A percentile compares a stretch with the other conserved stretches of the same genome.
Conservation (phyloP, 441 rosid genomes). For the Viola pubescens region DNA sequence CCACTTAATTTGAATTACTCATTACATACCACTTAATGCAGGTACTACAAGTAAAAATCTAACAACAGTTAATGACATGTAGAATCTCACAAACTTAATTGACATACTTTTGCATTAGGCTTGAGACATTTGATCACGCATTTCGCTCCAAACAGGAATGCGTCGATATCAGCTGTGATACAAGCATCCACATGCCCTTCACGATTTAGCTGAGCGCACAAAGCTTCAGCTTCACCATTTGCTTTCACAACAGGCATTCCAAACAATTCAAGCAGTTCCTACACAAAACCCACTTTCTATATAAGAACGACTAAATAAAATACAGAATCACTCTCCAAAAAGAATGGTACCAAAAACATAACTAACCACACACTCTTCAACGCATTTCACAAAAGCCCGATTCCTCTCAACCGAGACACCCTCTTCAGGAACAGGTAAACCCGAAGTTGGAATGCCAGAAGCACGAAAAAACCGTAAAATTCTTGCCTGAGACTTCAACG, state of each 20-base stretch:
- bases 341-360: background rate
- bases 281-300: conserved; percentile 7
- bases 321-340: background rate
- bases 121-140: conserved; percentile 68
- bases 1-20: background rate
- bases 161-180: conserved; percentile 88
- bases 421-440: conserved; percentile 31
- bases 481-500: conserved; percentile 64
- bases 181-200: conserved; percentile 82
- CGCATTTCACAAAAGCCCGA: conserved; percentile 43
- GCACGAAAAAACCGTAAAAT: conserved; percentile 48
- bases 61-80: background rate
- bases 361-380: conserved; percentile 72
- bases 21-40: background rate
- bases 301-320: background rate
- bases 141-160: conserved; percentile 78
- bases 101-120: conserved; percentile 58
- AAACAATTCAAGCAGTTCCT: conserved; percentile 70
- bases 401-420: conserved; percentile 68
- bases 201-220: conserved; percentile 72
- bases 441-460: conserved; percentile 42
- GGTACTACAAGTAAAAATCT: background rate
- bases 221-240: conserved; percentile 87
- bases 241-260: conserved; percentile 81
- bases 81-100: conserved; percentile 5